phyloP scores from a whole-genome alignment of 2,329 filamentous ascomycete species.

The Fusarium marasasianum region DNA sequence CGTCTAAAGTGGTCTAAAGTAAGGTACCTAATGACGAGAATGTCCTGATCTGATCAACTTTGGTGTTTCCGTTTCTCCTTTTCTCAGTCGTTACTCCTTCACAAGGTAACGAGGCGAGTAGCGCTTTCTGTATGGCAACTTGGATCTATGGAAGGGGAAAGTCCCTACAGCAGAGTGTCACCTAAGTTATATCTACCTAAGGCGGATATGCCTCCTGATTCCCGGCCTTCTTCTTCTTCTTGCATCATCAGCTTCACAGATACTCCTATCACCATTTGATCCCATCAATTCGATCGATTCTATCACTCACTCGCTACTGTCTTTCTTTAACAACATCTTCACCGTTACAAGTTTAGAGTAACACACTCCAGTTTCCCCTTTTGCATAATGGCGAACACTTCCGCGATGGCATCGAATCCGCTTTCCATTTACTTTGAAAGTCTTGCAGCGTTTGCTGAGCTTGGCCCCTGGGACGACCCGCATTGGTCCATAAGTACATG shows the following conservation, averaged over 20 bases:
- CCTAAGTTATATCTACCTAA: no score
- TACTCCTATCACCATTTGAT: neutral
- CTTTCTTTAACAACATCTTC: neutral
- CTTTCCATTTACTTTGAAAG: no score
- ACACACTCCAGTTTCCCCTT: neutral
- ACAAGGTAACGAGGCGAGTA: neutral
- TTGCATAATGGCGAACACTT: neutral
- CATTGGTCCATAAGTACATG: neutral
- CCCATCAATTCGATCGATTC: neutral
- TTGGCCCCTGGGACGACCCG: accelerated
- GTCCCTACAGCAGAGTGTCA: neutral
- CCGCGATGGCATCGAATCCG: neutral
- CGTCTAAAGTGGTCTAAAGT: neutral
- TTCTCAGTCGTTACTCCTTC: neutral
- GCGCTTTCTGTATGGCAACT: neutral
- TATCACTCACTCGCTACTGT: neutral
- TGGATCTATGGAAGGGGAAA: neutral
- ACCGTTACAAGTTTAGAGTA: neutral
- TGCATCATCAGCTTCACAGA: neutral
- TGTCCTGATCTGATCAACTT: neutral
- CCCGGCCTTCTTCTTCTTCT: neutral
- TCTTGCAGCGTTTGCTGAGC: neutral
- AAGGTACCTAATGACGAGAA: neutral
- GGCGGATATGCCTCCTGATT: neutral
- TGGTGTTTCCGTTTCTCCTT: neutral